phyloP scores from a whole-genome alignment of 805 yeast species.

The Priceomyces carsonii region DNA sequence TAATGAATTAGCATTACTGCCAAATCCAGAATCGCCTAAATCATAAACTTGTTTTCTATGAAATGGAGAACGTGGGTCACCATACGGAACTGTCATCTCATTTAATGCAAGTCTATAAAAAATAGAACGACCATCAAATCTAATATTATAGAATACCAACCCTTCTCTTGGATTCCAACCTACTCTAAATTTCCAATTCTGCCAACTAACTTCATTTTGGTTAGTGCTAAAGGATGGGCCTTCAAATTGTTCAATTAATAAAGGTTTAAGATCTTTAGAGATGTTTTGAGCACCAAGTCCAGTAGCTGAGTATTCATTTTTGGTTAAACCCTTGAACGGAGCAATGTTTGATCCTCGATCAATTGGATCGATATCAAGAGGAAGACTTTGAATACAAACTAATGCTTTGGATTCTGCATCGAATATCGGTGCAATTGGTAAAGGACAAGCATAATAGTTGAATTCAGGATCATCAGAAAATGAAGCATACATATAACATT shows the following conservation, averaged over 20 bases:
- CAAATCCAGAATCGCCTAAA: conserved; percentile 84
- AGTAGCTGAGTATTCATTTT: conserved; percentile 75
- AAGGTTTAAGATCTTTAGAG: conserved; percentile 64
- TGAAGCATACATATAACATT: conserved; percentile 72
- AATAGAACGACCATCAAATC: conserved; percentile 73
- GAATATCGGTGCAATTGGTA: conserved; percentile 73
- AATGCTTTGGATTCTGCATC: conserved; percentile 60
- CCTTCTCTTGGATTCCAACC: conserved; percentile 77
- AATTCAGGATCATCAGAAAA: conserved; percentile 66
- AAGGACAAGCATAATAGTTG: conserved; percentile 74
- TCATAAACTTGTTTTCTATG: conserved; percentile 88
- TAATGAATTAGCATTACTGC: conserved; percentile 67
- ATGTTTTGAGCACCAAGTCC: conserved; percentile 55
- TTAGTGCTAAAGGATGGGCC: conserved; percentile 69
- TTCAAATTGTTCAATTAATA: conserved; percentile 71
- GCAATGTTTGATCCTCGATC: conserved; percentile 53
- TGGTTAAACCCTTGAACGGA: conserved; percentile 59
- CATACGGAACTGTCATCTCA: conserved; percentile 89
- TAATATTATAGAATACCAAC: conserved; percentile 68
- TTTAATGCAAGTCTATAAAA: conserved; percentile 72
- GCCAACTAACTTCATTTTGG: conserved; percentile 70
- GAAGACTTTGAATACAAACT: conserved; percentile 71
- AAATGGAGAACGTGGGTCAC: conserved; percentile 77
- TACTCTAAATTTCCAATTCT: conserved; percentile 80
- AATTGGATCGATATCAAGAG: conserved; percentile 68